A percentile compares a stretch with the other conserved stretches of the same genome.
phyloP scores from a whole-genome alignment of 176 grass and related monocot genomes.

The Carex cristatella region DNA sequence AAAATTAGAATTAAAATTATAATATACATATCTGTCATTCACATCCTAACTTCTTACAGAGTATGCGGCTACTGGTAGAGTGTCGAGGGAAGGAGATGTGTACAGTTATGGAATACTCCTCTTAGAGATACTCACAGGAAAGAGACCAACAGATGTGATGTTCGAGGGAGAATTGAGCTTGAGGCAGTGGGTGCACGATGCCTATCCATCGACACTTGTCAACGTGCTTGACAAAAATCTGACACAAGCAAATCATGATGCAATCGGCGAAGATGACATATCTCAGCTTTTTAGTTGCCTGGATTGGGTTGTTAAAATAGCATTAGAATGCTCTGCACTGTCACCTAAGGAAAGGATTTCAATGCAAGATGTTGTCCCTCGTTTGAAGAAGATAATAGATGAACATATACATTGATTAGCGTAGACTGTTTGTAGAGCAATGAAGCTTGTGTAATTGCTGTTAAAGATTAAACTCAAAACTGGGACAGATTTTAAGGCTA shows the following conservation, averaged over 20 bases:
- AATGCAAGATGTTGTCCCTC: conserved; percentile 22
- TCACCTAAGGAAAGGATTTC: conserved; percentile 10
- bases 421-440: background rate
- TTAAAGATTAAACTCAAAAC: too few species aligned
- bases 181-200: conserved; percentile 28
- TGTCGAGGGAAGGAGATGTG: conserved; percentile 21
- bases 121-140: conserved; percentile 19
- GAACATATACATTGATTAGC: background rate
- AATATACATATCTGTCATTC: background rate
- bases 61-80: conserved; percentile 4
- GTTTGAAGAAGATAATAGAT: conserved; percentile 16
- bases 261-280: background rate
- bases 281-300: background rate
- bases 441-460: background rate
- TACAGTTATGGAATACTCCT: conserved; percentile 23
- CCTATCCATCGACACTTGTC: conserved; percentile 1
- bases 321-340: background rate
- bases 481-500: too few species aligned
- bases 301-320: background rate
- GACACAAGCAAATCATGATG: background rate
- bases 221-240: conserved; percentile 7
- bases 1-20: background rate
- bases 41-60: too few species aligned
- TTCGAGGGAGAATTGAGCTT: conserved; percentile 21
- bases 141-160: conserved; percentile 22